Evolutionary conservation across 352 stramenopile species (phyloP).

Genomic region (Pythium guiyangense): DNA sequence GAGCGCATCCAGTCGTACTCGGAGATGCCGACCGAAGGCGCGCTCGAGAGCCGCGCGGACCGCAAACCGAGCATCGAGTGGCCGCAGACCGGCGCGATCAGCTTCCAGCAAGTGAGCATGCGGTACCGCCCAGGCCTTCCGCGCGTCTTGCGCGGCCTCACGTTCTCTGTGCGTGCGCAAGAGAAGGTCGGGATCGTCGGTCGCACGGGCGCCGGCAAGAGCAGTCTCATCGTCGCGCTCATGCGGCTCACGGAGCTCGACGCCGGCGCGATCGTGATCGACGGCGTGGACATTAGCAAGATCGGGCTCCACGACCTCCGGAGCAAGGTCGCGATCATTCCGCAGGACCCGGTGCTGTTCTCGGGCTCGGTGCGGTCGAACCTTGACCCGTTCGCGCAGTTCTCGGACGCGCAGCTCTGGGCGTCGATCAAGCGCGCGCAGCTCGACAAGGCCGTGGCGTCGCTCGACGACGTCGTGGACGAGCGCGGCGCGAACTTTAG

Average conservation of each 20-base stretch:
- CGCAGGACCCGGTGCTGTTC: slow-evolving; percentile 95
- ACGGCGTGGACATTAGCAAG: slow-evolving; percentile 48
- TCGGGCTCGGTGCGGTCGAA: slow-evolving; percentile 76
- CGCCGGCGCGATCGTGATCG: slow-evolving; percentile 40
- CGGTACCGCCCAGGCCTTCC: slow-evolving; percentile 67
- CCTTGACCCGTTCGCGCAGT: slow-evolving; percentile 87
- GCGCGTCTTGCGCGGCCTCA: slow-evolving; percentile 44
- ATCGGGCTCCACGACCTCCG: slow-evolving; percentile 53
- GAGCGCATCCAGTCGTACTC: slow-evolving; percentile 75
- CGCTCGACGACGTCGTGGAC: slow-evolving; percentile 41
- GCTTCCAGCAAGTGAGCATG: slow-evolving; percentile 79
- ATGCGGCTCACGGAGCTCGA: slow-evolving; percentile 84
- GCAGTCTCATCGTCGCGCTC: slow-evolving; percentile 74
- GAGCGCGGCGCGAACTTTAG: slow-evolving; percentile 95
- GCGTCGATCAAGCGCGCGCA: slow-evolving; percentile 78
- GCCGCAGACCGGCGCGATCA: slow-evolving; percentile 62
- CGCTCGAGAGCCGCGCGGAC: slow-evolving; percentile 79
- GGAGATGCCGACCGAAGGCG: slow-evolving; percentile 53
- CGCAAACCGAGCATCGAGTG: slow-evolving; percentile 46
- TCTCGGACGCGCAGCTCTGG: slow-evolving; percentile 85
- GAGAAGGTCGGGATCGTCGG: slow-evolving; percentile 73
- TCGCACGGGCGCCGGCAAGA: slow-evolving; percentile 80
- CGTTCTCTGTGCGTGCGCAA: slow-evolving; percentile 52
- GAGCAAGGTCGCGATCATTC: slow-evolving; percentile 83
- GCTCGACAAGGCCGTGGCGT: slow-evolving; percentile 53